Evolutionary conservation across 116 monocot genomes (phyloP), one percentile per base, ranked within the genome.

Genomic region (Phalaenopsis hybrid): DNA sequence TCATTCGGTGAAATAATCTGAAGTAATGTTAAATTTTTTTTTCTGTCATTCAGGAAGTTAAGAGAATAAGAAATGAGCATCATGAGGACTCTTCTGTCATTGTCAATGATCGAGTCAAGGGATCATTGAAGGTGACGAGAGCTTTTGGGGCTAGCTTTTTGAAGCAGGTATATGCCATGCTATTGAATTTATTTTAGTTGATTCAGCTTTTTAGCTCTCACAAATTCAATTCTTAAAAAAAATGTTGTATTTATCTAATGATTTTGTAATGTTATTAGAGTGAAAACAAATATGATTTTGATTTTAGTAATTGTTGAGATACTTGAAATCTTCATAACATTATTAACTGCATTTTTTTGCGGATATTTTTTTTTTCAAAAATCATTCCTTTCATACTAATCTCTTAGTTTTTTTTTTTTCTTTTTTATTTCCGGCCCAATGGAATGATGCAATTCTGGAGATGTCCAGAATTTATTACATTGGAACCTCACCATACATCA

Each of bases 101-200:
- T 21, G 82, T 81, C 43, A 89, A 92, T 18, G 85, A 83, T 74
- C 73, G 89, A 43, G 92, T 92, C 69, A 92, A 92, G 77, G 89
- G 92, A 3, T 85, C 87, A 37, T 80, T 92, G 86, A 92, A 88
- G 73, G 92, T 92, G 25, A 92, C 92, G 2, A 84, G 92, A 85
- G 92, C 92, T 74, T 92, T 92, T 82, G 92, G 92, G 7, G 89
- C 88, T 79, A 88, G 88, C 48, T 92, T 82, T 81, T 63, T 92
- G 72, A 92, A 92, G 78, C 82, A 87, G 85, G 92, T 86, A 59
- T 7, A 59, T 2, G 61, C 44, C 44, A 18, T 34, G 79, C 28
- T 79, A 1, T 33, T 16, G 23, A 41, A 21, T 58, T 79, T 79
- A 6, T 34, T 37, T 11, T 59, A 33, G 4, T 79, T 28, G 13